Evolutionary conservation across 106 monocot genomes (phyloP).

Genomic region (Dioscorea alata): DNA sequence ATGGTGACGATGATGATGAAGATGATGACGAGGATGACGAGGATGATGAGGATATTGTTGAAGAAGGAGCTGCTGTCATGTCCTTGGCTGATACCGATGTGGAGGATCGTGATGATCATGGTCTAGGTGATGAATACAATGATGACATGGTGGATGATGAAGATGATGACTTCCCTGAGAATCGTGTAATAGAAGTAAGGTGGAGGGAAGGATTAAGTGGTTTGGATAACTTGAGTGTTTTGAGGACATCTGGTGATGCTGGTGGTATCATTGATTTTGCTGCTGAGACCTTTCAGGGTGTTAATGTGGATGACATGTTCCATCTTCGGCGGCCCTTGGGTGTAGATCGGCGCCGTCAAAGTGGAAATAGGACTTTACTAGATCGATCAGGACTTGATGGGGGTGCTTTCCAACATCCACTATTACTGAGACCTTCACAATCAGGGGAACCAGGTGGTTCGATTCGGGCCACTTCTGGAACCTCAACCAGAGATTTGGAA

Average conservation of each 20-base stretch:
- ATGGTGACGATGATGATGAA: conserved; percentile 46
- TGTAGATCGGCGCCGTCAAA: conserved; percentile 51
- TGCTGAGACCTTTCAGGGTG: conserved; percentile 52
- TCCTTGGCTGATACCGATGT: conserved; percentile 64
- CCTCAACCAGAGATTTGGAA: conserved; percentile 42
- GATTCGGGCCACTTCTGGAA: conserved; percentile 36
- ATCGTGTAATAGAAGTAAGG: conserved; percentile 72
- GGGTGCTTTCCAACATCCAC: conserved; percentile 61
- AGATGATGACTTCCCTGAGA: conserved; percentile 46
- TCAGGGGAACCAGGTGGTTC: conserved; percentile 25
- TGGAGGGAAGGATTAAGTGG: conserved; percentile 58
- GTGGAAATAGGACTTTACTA: conserved; percentile 29
- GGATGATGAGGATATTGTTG: conserved; percentile 42
- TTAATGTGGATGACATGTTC: conserved; percentile 42
- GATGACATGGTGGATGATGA: conserved; percentile 69
- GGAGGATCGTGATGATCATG: conserved; percentile 62
- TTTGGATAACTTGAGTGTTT: conserved; percentile 48
- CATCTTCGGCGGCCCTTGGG: conserved; percentile 47
- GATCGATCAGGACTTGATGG: conserved; percentile 37
- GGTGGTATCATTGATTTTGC: conserved; percentile 60
- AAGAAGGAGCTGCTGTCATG: conserved; percentile 56
- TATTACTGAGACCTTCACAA: conserved; percentile 46
- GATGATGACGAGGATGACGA: conserved; percentile 69
- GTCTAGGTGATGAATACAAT: conserved; percentile 54
- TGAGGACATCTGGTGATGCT: conserved; percentile 41